A percentile compares a stretch with the other conserved stretches of the same genome.
These are phyloP conservation scores for Podaxis carcinomalis DNA, from an alignment of 768 basidiomycete genomes.

Conservation along the genomic window DNA sequence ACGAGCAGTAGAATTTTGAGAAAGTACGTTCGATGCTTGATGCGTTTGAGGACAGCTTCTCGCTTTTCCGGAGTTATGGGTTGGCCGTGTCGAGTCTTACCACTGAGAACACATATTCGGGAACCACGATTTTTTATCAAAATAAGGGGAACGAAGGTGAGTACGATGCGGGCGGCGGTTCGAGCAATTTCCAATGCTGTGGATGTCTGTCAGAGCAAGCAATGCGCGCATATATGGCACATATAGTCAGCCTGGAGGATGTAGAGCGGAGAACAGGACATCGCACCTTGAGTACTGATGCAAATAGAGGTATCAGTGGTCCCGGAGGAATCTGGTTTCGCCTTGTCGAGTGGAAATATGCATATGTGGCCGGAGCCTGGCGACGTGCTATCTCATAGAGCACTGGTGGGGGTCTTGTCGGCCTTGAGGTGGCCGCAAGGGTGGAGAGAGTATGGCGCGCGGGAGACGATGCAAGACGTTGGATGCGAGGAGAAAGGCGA, in stretches of 20 bases:
- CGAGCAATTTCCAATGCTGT: constrained; percentile 68
- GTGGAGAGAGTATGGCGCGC: not conserved
- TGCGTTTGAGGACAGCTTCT: constrained; percentile 38
- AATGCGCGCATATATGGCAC: not conserved
- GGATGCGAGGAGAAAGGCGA: not conserved
- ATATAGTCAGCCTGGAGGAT: not conserved
- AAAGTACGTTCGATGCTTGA: constrained; percentile 45
- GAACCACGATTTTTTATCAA: constrained; percentile 54
- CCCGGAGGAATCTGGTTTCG: constrained; percentile 27
- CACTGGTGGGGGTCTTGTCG: not conserved
- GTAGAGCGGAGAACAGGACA: not conserved
- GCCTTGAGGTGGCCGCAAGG: not conserved
- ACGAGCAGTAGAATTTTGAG: constrained; percentile 55
- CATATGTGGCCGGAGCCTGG: not conserved
- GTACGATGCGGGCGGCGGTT: constrained; percentile 63
- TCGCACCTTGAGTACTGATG: constrained; percentile 58
- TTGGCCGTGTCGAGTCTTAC: constrained; percentile 43
- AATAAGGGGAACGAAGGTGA: constrained; percentile 73
- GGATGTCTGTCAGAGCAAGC: constrained; percentile 50
- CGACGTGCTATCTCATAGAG: constrained; percentile 4
- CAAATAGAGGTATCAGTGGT: constrained; percentile 48
- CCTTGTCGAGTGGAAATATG: constrained; percentile 35
- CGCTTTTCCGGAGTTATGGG: constrained; percentile 52
- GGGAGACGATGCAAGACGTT: not conserved
- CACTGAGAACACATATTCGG: constrained; percentile 44